Conservation (phyloP, 2,329 filamentous ascomycete species). For the Fusarium tanahbumbuense region DNA sequence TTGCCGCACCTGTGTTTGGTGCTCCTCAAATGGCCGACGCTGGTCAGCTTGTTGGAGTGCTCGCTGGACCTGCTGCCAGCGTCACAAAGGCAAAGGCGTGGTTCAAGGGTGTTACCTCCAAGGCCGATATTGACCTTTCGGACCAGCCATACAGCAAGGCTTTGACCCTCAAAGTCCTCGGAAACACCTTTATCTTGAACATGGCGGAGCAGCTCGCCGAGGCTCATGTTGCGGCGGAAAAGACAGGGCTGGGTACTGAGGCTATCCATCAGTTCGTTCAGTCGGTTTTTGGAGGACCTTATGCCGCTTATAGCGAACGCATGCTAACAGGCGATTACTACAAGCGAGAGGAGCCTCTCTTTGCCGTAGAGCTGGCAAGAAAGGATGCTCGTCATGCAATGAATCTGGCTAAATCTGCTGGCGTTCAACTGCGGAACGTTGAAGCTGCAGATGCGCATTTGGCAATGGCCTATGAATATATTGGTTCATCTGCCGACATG, state of each 20-base stretch:
- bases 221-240: slow-evolving; percentile 82
- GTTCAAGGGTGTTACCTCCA: slow-evolving; percentile 77
- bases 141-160: slow-evolving; percentile 76
- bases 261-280: slow-evolving; percentile 79
- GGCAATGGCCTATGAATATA: slow-evolving; percentile 73
- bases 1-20: slow-evolving; percentile 78
- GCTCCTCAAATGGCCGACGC: slow-evolving; percentile 76
- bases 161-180: slow-evolving; percentile 80
- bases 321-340: slow-evolving; percentile 83
- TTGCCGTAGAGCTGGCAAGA: slow-evolving; percentile 82
- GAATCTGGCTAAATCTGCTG: slow-evolving; percentile 71
- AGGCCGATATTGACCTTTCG: slow-evolving; percentile 75
- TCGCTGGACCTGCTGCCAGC: slow-evolving; percentile 71
- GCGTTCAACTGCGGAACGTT: slow-evolving; percentile 71
- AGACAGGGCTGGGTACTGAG: slow-evolving; percentile 77
- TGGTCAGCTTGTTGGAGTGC: slow-evolving; percentile 78
- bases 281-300: slow-evolving; percentile 79
- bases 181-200: slow-evolving; percentile 87
- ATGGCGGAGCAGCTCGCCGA: slow-evolving; percentile 85
- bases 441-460: slow-evolving; percentile 78
- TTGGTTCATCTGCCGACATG: slow-evolving; percentile 79
- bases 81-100: slow-evolving; percentile 76
- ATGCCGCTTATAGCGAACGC: slow-evolving; percentile 78
- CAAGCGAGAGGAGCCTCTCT: slow-evolving; percentile 80
- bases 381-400: slow-evolving; percentile 85